Base-by-base conservation (phyloP, 2,329 filamentous ascomycete genomes). In the Microcyclospora pomicola region DNA sequence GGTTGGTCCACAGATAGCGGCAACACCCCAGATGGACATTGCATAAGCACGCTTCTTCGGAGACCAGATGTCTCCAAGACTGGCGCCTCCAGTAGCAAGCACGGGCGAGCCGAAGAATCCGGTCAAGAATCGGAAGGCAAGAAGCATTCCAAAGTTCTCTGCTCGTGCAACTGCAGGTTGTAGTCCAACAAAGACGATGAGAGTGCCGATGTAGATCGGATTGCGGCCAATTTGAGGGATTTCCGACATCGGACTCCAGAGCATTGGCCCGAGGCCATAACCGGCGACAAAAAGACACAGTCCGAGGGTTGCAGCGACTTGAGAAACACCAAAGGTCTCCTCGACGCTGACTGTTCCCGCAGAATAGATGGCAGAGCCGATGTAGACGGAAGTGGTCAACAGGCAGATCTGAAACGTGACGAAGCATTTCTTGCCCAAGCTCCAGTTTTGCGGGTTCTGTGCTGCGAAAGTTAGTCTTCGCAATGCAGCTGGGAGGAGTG, bases 101-200 rank as follows among this genome's bases (percentile, higher is more conserved):
- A 58, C 57, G 0, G 66, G 65, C 0, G 55, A 59, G 2, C 68
- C 67, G 44, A 70, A 61, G 46, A 72, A 68, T 0, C 69, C 69
- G 0, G 65, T 66, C 0, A 73, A 42, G 47, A 72, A 72, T 6
- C 70, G 64, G 31, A 73, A 64, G 2, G 61, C 65, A 0, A 75
- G 53, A 0, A 75, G 54, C 55, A 69, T 69, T 5, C 63, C 66
- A 34, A 73, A 64, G 43, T 72, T 72, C 29, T 55, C 57, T 0
- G 66, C 64, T n/a, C 67, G 57, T 2, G 64, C 60, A 3, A 64
- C 63, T 1, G 60, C 63, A 7, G 71, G 58, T 32, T 69, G 60
- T 35, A 75, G 56, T 28, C 68, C 59, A 28, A 68, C 61, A 49
- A 72, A 73, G 5, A 68, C 46, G 2, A 60, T 48, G 5, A 72